phyloP scores from a whole-genome alignment of 2,329 filamentous ascomycete species.

The Zymoseptoria crescenta region DNA sequence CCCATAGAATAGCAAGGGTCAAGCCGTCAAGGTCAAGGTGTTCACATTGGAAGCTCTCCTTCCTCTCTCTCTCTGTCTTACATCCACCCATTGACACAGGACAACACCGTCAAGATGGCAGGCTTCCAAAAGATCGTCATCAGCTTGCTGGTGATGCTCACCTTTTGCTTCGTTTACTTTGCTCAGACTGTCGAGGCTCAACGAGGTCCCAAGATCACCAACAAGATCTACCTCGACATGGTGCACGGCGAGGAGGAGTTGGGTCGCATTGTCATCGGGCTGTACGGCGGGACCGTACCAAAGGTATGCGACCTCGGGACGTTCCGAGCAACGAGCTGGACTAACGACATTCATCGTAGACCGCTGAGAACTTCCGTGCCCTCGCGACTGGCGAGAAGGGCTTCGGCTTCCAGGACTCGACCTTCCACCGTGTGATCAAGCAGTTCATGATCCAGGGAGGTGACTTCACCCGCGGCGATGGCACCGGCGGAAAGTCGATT shows the following conservation, averaged over 20 bases:
- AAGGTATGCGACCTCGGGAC: slow-evolving; percentile 42
- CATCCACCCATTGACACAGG: not conserved
- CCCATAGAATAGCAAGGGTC: not conserved
- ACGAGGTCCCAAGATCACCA: slow-evolving; percentile 59
- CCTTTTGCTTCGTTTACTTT: slow-evolving; percentile 67
- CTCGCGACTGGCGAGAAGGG: slow-evolving; percentile 81
- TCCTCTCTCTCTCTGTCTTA: not conserved
- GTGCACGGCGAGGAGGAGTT: slow-evolving; percentile 64
- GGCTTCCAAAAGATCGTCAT: slow-evolving; percentile 62
- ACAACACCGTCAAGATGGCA: slow-evolving; percentile 54
- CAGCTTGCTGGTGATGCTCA: slow-evolving; percentile 67
- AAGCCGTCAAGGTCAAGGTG: not conserved
- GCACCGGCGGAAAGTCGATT: slow-evolving; percentile 81
- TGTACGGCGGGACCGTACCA: slow-evolving; percentile 82
- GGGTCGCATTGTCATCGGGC: slow-evolving; percentile 70
- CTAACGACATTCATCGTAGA: slow-evolving; percentile 33
- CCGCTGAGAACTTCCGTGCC: slow-evolving; percentile 66
- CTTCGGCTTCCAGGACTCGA: slow-evolving; percentile 72
- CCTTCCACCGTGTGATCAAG: slow-evolving; percentile 87
- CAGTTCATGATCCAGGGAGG: slow-evolving; percentile 88
- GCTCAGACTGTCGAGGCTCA: slow-evolving; percentile 64
- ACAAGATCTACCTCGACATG: slow-evolving; percentile 73
- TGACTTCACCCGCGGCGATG: slow-evolving; percentile 76
- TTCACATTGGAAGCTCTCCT: not conserved
- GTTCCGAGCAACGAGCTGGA: not conserved